Evolutionary conservation across 78 protist genomes (phyloP).

Genomic region (Dictyostelium citrinum): DNA sequence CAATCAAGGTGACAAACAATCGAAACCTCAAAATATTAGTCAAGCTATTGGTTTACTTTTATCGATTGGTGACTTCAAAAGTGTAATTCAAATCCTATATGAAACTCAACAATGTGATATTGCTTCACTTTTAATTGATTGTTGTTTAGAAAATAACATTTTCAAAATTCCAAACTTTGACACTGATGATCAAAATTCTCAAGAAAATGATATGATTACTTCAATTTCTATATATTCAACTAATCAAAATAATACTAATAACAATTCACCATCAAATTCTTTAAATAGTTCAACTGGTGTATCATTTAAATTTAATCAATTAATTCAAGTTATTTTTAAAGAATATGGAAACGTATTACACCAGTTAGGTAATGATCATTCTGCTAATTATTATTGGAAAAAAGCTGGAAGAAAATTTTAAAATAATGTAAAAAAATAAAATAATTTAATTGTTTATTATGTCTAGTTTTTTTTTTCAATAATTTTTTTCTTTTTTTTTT

Average conservation of each 20-base stretch:
- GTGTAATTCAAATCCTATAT: slow-evolving; percentile 59
- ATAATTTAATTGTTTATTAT: background rate
- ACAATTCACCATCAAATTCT: background rate
- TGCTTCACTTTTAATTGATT: slow-evolving; percentile 35
- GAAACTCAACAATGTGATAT: slow-evolving; percentile 24
- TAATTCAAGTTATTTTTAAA: slow-evolving; percentile 50
- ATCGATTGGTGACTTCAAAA: slow-evolving; percentile 44
- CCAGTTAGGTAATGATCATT: slow-evolving; percentile 17
- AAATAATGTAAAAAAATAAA: background rate
- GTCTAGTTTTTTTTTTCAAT: background rate
- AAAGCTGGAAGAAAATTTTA: slow-evolving; percentile 44
- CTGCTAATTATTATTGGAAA: slow-evolving; percentile 38
- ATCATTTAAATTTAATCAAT: slow-evolving; percentile 44
- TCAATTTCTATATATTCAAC: background rate
- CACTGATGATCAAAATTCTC: background rate
- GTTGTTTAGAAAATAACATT: slow-evolving; percentile 30
- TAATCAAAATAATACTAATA: background rate
- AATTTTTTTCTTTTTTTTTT: background rate
- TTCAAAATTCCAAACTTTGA: slow-evolving; percentile 9
- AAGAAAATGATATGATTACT: background rate
- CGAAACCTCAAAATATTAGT: background rate
- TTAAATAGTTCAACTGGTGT: background rate
- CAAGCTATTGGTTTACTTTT: slow-evolving; percentile 13
- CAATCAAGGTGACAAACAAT: background rate
- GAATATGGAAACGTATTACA: slow-evolving; percentile 60